phyloP scores from a whole-genome alignment of 169 alveolate genomes.

The Plasmodium billcollinsi region DNA sequence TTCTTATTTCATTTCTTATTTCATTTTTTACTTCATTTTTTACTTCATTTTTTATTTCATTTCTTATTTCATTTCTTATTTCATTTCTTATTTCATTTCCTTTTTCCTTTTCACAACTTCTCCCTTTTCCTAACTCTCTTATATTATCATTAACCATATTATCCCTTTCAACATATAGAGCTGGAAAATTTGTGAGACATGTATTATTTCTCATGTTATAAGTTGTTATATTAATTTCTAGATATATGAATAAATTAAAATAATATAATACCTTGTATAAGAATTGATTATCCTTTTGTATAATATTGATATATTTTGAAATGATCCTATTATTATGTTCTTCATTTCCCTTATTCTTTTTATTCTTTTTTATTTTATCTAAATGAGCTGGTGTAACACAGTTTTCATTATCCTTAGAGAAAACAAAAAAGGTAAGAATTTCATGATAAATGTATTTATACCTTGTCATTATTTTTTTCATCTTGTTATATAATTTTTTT shows the following conservation, averaged over 20 bases:
- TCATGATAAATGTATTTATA: constrained; percentile 11
- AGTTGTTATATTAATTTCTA: constrained; percentile 45
- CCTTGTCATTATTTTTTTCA: constrained; percentile 24
- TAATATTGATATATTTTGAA: not conserved
- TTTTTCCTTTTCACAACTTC: not conserved
- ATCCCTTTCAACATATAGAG: too few relatives aligned
- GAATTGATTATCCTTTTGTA: constrained; percentile 9
- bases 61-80: not conserved
- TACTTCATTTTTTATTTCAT: not conserved
- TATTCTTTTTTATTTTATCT: not conserved
- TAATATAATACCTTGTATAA: constrained; percentile 36
- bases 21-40: too few relatives aligned
- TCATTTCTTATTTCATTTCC: not conserved
- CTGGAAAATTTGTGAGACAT: constrained; percentile 43
- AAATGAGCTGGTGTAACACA: not conserved
- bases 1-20: not conserved
- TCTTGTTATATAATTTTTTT: constrained; percentile 42
- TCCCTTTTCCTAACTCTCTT: not conserved
- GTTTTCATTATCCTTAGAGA: not conserved
- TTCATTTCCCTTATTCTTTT: not conserved
- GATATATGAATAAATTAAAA: constrained; percentile 32
- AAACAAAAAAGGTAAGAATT: constrained; percentile 4
- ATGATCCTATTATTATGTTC: not conserved
- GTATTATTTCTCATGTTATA: constrained; percentile 18
- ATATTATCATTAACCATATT: too few relatives aligned